These are phyloP conservation scores for Eucalyptus sideroxylon DNA, from an alignment of 345 rosid genomes.

Conservation along the genomic window DNA sequence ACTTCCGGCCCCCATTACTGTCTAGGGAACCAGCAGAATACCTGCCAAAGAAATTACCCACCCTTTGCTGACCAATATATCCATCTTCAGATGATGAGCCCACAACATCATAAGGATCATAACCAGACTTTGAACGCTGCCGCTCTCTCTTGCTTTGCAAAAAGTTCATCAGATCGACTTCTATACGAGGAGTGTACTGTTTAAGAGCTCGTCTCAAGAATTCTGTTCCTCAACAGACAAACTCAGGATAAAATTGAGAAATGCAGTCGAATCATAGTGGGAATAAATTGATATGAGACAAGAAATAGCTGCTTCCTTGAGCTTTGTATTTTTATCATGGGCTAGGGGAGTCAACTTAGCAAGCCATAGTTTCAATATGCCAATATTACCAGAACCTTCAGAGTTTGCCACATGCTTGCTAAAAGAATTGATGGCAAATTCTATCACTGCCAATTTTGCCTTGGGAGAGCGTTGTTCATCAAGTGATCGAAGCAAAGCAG, in stretches of 20 bases:
- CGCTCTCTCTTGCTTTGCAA: conserved; percentile 92
- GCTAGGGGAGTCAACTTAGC: conserved; percentile 80
- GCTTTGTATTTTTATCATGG: conserved; percentile 88
- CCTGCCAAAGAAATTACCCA: conserved; percentile 63
- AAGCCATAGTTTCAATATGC: conserved; percentile 92
- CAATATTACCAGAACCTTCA: conserved; percentile 76
- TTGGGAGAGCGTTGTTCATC: conserved; percentile 98
- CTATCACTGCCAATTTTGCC: conserved; percentile 97
- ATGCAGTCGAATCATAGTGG: conserved; percentile 80
- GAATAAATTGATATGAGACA: conserved; percentile 92
- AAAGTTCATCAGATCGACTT: conserved; percentile 91
- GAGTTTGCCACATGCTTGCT: conserved; percentile 68
- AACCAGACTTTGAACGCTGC: conserved; percentile 72
- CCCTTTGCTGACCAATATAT: conserved; percentile 47
- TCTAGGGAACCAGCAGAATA: conserved; percentile 82
- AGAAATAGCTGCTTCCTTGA: conserved; percentile 86
- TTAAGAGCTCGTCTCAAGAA: conserved; percentile 88
- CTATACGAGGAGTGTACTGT: conserved; percentile 93
- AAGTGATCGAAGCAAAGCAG: conserved; percentile 91
- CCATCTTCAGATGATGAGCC: conserved; percentile 98
- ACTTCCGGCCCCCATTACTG: conserved; percentile 77
- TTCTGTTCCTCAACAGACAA: conserved; percentile 96
- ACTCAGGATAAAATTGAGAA: conserved; percentile 90
- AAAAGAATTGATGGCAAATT: conserved; percentile 82
- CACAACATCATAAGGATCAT: conserved; percentile 82